Evolutionary conservation across 2,329 filamentous ascomycete species (phyloP).

Genomic region (Talaromyces funiculosus): DNA sequence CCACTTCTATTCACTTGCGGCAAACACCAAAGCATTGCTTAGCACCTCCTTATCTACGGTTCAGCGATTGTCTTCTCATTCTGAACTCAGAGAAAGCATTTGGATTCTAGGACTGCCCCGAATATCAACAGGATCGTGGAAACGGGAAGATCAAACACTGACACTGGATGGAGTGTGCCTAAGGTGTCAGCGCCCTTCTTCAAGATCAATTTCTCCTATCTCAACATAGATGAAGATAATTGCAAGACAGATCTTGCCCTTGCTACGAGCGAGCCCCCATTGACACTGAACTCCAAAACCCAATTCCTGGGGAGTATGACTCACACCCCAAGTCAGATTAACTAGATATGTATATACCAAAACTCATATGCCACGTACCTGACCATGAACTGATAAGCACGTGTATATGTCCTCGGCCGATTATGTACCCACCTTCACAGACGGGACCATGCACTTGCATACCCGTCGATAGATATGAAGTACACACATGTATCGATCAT

Average conservation of each 20-base stretch:
- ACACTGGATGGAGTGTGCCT: background rate
- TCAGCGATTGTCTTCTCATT: no score
- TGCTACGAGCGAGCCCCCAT: background rate
- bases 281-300: background rate
- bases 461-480: background rate
- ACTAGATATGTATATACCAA: background rate
- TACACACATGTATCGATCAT: background rate
- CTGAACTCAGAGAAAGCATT: no score
- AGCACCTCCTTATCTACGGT: no score
- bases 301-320: background rate
- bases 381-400: background rate
- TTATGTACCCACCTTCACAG: background rate
- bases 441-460: background rate
- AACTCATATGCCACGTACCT: slow-evolving; percentile 1
- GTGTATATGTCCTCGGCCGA: background rate
- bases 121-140: no score
- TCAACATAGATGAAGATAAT: no score
- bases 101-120: no score
- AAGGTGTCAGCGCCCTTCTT: background rate
- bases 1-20: no score
- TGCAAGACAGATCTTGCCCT: no score
- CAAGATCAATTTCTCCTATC: background rate
- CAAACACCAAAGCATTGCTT: no score
- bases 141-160: no score
- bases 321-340: background rate